A percentile compares a stretch with the other conserved stretches of the same genome.
Evolutionary conservation across 2,329 filamentous ascomycete genomes (phyloP).

Genomic region (Claviceps quebecensis): DNA sequence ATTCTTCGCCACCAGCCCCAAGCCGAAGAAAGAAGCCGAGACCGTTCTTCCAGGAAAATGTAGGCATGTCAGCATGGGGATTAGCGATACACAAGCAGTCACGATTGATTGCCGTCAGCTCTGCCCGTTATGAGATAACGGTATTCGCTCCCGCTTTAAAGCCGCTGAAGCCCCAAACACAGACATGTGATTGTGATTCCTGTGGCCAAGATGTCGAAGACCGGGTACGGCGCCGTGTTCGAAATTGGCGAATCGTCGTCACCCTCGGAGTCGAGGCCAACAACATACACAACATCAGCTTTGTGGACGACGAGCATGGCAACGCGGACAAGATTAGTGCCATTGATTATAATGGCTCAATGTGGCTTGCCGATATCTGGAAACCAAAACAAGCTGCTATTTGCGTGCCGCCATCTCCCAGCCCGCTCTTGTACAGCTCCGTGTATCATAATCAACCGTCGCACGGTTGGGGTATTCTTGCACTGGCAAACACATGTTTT

Average conservation of each 20-base stretch:
- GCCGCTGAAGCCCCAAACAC: background rate
- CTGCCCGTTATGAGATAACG: slow-evolving; percentile 48
- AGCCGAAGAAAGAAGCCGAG: slow-evolving; percentile 10
- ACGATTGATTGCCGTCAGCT: slow-evolving; percentile 74
- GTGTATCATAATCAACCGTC: slow-evolving; percentile 16
- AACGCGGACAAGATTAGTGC: slow-evolving; percentile 35
- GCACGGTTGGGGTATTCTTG: slow-evolving; percentile 35
- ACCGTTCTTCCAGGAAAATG: slow-evolving; percentile 61
- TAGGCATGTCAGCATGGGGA: slow-evolving; percentile 75
- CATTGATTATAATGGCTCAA: slow-evolving; percentile 33
- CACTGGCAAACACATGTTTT: slow-evolving; percentile 31
- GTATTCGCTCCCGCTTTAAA: slow-evolving; percentile 36
- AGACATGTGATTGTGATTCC: slow-evolving; percentile 4
- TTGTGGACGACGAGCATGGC: slow-evolving; percentile 31
- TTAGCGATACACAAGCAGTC: slow-evolving; percentile 67
- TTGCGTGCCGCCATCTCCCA: slow-evolving; percentile 10
- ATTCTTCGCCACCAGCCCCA: background rate
- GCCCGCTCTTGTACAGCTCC: slow-evolving; percentile 14
- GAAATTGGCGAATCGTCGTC: slow-evolving; percentile 37
- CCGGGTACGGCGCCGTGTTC: slow-evolving; percentile 26
- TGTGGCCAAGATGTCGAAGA: slow-evolving; percentile 12
- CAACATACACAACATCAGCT: slow-evolving; percentile 41
- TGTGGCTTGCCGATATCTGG: slow-evolving; percentile 42
- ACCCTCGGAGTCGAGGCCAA: slow-evolving; percentile 23
- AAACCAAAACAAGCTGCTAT: slow-evolving; percentile 16